Base-by-base conservation (phyloP, 1,139 yeast species). In the Pneumocystis murina region DNA sequence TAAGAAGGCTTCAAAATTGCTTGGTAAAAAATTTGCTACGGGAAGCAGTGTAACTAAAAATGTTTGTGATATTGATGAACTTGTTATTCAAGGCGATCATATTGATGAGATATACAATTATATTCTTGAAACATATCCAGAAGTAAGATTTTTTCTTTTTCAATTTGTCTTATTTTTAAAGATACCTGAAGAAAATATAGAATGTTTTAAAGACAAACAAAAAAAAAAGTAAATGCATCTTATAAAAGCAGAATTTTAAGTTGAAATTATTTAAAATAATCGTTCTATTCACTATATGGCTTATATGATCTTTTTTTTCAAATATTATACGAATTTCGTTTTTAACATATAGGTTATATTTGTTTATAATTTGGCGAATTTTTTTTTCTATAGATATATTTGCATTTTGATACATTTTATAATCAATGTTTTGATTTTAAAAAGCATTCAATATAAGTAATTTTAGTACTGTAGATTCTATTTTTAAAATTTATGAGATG, bases 1-100 rank as follows among this genome's bases (percentile, higher is more conserved):
- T 81, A 92, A 92, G 78, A 90, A 90, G 72, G 79, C 89, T 69
- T 87, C 96, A 60, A 92, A 92, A 79, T 85, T 90, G 0, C 89
- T 92, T 75, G 95, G 97, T 0, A 85, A 94, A 57, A 89, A 88
- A 74, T 92, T 91, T 73, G 98, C 98, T 30, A 91, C 97, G 2
- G 98, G 98, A 61, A 94, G 97, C 35, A 84, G 94, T 59, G 96
- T 91, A n/a, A 85, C 91, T 8, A 91, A 91, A 76, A 86, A 85
- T 68, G 92, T 85, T 12, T 97, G 91, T 69, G 91, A 91, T 75
- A 87, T 86, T 72, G 97, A 91, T 68, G 97, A 91, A 72, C 84
- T 91, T 65, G 82, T 89, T 67, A 86, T 91, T 65, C 97, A 91
- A 76, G 98, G 98, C 70, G 98, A 92, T 74, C 94, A 91, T 61